Evolutionary conservation across 352 stramenopile species (phyloP), one percentile per base, ranked within the genome.

Genomic region (Phytophthora brassicae): DNA sequence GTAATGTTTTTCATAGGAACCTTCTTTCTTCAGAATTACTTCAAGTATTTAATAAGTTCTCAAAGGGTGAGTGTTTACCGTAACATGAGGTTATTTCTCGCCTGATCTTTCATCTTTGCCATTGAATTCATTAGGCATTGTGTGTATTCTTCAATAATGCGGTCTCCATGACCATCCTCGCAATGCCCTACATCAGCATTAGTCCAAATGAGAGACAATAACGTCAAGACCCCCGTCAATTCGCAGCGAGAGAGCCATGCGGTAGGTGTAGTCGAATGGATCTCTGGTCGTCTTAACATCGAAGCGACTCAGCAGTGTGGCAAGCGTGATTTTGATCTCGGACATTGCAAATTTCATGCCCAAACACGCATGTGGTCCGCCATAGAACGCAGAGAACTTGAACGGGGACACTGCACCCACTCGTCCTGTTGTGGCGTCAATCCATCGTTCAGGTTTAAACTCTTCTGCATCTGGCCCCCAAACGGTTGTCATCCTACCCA

Each of bases 381-480:
- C 68, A 26, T 81, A 66, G 52, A 89, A 88, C 4, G 52, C 56
- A 19, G 60, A 71, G 47, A 87, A 89, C 44, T 76, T 74, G 67
- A 72, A 84, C 11, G 56, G 33, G n/a, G 68, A 78, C 36, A 79
- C 58, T 13, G 48, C 51, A 2, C 47, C 20, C 23, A 72, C 23
- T 26, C 53, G 74, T 16, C 43, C 62, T 0, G 64, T 70, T 2
- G 24, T 20, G 0, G 46, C 45, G 17, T 84, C 69, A 12, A 89
- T 56, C 62, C 67, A 89, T 12, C 82, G 66, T 49, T 89, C 74
- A 0, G 81, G 79, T 23, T 73, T 79, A 52, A 81, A 86, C 60
- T 84, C 63, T 6, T 50, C 42, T 0, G 73, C 72, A 58, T 91
- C 80, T 13, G 36, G 36, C 5, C 74, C 78, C 74, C 81, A 90